Conservation (phyloP, 495 filamentous ascomycete species). For the Amphirosellinia nigrospora region DNA sequence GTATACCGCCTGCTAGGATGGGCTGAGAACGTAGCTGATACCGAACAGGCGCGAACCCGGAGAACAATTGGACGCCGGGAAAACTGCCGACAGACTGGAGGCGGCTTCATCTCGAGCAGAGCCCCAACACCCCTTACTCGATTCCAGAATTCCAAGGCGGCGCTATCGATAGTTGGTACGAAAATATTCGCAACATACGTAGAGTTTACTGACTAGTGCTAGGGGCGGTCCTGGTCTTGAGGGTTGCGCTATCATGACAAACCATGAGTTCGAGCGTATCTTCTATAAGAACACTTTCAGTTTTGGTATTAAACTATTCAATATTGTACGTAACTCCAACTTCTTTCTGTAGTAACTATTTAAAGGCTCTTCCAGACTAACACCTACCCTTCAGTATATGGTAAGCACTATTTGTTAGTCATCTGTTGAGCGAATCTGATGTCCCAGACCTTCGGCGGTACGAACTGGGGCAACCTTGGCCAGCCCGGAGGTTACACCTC, state of each 20-base stretch:
- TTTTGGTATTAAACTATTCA: constrained; percentile 49
- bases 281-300: constrained; percentile 82
- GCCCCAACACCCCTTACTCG: constrained; percentile 70
- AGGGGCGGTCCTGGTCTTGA: constrained; percentile 75
- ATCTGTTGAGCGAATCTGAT: neutral
- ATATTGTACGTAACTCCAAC: constrained; percentile 38
- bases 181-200: neutral
- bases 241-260: constrained; percentile 66
- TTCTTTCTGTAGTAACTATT: neutral
- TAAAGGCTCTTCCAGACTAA: neutral
- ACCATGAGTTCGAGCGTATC: constrained; percentile 74
- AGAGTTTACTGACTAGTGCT: neutral
- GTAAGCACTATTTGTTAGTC: neutral
- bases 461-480: constrained; percentile 85
- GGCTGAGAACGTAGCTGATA: neutral
- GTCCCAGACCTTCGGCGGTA: constrained; percentile 66
- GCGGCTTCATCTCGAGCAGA: constrained; percentile 60
- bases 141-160: constrained; percentile 79
- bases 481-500: constrained; percentile 75
- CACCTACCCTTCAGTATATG: neutral
- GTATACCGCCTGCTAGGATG: constrained; percentile 33
- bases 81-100: constrained; percentile 53
- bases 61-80: constrained; percentile 53
- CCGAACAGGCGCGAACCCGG: constrained; percentile 2
- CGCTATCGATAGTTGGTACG: constrained; percentile 61